Evolutionary conservation across 2,329 filamentous ascomycete species (phyloP), one percentile per base, ranked within the genome.

Genomic region (Verticillium nonalfalfae): DNA sequence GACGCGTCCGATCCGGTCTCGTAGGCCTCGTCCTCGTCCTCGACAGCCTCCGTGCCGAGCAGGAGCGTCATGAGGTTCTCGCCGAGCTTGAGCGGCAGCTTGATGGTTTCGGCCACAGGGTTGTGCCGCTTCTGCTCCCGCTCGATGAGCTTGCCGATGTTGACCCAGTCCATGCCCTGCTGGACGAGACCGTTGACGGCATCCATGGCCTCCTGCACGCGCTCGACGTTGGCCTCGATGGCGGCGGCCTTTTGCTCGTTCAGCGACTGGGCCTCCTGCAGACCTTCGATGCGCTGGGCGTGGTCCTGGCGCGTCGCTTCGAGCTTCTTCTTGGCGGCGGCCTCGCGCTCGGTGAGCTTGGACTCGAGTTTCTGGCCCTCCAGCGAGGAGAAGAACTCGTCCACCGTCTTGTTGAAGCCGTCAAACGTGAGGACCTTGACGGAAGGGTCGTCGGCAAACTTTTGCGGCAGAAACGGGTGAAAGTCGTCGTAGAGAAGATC

Each of bases 121-220:
- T 99, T 99, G 34, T 86, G 82, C 57, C 88, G 82, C 63, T 81
- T 86, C 72, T 96, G 90, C 72, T 98, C 94, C 66, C 92, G 85
- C 72, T 97, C 92, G 59, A 99, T 90, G 64, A 99, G 78, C 62
- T 89, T 90, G 10, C 85, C 91, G 68, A 98, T 93, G 66, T 97
- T 90, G 11, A 92, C 87, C 95, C 95, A 99, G 69, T 99, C 95
- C 93, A 98, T 98, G 11, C 94, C 94, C 70, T 97, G 92, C 5
- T 86, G 86, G 63, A 99, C 86, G n/a, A 98, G 79, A 0, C 91
- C 91, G 72, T 96, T 98, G 59, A 99, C 89, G 3, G 95, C 93
- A 72, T 93, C 91, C 73, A 93, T 93, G 4, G 92, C 93, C 76
- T 98, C 95, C 72, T 97, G 90, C 0, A 98, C 93, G 58, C 93